Conservation (phyloP, 257 asterid species). For the Solanum tarijense region DNA sequence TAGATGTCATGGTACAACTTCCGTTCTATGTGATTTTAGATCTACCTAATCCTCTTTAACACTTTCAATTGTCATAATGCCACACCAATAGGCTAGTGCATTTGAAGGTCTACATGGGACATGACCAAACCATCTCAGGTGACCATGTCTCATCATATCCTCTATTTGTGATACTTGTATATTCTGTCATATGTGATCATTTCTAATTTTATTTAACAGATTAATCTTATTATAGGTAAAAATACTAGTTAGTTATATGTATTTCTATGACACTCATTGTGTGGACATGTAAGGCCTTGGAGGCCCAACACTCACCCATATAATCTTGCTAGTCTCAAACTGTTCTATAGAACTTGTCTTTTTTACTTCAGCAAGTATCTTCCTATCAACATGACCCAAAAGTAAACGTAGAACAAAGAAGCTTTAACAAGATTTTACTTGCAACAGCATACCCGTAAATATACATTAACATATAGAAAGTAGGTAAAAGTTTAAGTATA, state of each 20-base stretch:
- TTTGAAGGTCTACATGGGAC: neutral
- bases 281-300: neutral
- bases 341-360: neutral
- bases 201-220: neutral
- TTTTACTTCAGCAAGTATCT: neutral
- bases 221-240: neutral
- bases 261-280: neutral
- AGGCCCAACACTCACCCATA: neutral
- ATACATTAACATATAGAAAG: neutral
- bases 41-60: neutral
- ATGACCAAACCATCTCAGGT: neutral
- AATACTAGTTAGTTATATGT: neutral
- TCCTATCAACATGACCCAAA: neutral
- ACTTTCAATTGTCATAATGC: neutral
- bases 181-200: neutral
- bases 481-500: neutral
- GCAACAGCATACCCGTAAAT: neutral
- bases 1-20: neutral
- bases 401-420: neutral
- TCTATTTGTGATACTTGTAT: neutral
- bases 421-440: neutral
- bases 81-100: neutral
- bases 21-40: neutral
- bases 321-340: neutral
- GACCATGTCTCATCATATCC: neutral